Base-by-base conservation (phyloP, 805 yeast species). In the Metschnikowia peoriensis region DNA sequence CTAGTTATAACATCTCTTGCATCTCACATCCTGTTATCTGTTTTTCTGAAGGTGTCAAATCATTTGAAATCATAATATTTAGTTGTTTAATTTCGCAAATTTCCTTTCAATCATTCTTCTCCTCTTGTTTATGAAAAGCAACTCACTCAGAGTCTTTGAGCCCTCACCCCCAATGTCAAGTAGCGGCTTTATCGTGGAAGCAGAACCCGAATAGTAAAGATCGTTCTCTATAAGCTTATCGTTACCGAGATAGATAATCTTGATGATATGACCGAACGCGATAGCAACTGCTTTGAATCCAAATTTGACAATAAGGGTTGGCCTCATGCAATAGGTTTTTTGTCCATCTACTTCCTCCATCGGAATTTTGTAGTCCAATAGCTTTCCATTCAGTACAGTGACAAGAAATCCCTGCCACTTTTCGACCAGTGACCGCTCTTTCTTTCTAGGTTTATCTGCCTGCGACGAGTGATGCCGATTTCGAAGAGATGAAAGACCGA, bases 351-450 rank as follows among this genome's bases (percentile, higher is more conserved):
- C 69, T 4, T 73, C 67, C 4, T 73, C 73, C 35, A 71, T 84
- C 11, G 77, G 77, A 14, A 89, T 79, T 38, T 82, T 82, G 61
- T 85, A 87, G 48, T 75, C 76, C 28, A 78, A 71, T 16, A 86
- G 75, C 44, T 77, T 76, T 0, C 96, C 96, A 50, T 79, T 77
- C n/a, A 84, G 81, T 6, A 80, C 76, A 72, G 73, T 66, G 7
- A 89, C 80, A 2, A 90, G 84, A 79, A 89, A 89, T 1, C 94
- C 96, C 66, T 89, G 92, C 94, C 96, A 88, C 16, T 14, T 29
- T 12, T 42, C 51, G 7, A 29, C 6, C 38, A 38, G 12, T 7
- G 43, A 14, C n/a, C 14, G 35, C 37, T 15, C 7, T 15, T 32
- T 29, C 17, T 41, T n/a, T 27, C n/a, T 41, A 7, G 22, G 6